A percentile compares a stretch with the other conserved stretches of the same genome.
These are phyloP conservation scores for Tylopilus felleus DNA, from an alignment of 768 basidiomycete species.

Conservation along the genomic window DNA sequence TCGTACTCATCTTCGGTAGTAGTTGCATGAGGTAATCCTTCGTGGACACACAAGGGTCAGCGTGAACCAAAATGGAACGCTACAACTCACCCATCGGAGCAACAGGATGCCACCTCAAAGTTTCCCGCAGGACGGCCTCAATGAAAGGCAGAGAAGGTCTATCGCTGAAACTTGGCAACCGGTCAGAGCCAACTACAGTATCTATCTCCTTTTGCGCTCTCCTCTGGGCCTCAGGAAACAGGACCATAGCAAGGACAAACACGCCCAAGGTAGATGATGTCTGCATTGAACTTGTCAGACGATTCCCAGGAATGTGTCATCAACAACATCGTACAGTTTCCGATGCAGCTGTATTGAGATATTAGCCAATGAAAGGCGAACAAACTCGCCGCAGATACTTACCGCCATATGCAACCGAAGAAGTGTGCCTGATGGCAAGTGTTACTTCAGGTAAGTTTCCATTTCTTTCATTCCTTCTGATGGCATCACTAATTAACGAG, in stretches of 20 bases:
- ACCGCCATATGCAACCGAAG: conserved; percentile 25
- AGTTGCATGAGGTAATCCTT: conserved; percentile 24
- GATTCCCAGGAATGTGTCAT: neutral
- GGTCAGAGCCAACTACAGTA: conserved; percentile 16
- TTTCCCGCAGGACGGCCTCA: conserved; percentile 23
- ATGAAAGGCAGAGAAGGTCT: conserved; percentile 24
- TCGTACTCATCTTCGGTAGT: conserved; percentile 23
- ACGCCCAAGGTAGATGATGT: conserved; percentile 19
- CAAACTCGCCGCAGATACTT: neutral
- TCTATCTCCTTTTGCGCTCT: conserved; percentile 27
- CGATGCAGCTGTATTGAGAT: conserved; percentile 17
- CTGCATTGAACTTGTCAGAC: conserved; percentile 7
- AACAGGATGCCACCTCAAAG: conserved; percentile 23
- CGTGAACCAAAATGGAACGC: neutral
- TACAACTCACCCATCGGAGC: conserved; percentile 19
- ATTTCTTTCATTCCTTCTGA: conserved; percentile 18
- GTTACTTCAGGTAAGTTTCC: conserved; percentile 21
- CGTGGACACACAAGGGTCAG: neutral
- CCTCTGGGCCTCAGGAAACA: conserved; percentile 24
- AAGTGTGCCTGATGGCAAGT: conserved; percentile 19
- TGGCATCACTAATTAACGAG: conserved; percentile 21
- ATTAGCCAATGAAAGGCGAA: neutral
- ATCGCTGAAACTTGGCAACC: conserved; percentile 24
- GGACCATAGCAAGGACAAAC: conserved; percentile 29
- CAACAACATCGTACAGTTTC: conserved; percentile 23